A percentile compares a stretch with the other conserved stretches of the same genome.
Conservation (phyloP, 345 rosid genomes). For the Kernera saxatilis region DNA sequence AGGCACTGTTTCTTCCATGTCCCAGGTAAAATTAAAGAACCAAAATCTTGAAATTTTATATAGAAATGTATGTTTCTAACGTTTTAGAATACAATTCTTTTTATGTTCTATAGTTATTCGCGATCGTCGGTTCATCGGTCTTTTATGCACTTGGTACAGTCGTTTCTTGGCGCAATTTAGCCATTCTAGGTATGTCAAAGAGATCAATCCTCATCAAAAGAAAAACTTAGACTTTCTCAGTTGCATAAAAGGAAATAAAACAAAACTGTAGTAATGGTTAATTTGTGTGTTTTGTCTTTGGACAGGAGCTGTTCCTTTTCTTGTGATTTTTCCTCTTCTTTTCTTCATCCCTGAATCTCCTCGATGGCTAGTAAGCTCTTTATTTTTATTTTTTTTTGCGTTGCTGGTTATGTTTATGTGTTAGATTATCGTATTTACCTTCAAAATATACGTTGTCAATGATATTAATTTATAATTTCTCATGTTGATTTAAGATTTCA, state of each 20-base stretch:
- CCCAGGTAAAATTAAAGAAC: constrained; percentile 14
- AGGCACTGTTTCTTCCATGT: constrained; percentile 20
- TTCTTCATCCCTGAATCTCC: constrained; percentile 34
- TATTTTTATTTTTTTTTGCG: background rate
- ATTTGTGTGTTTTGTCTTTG: background rate
- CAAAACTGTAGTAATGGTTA: background rate
- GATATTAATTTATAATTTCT: too few relatives aligned
- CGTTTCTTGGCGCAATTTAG: constrained; percentile 29
- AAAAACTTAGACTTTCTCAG: background rate
- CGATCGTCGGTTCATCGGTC: constrained; percentile 18
- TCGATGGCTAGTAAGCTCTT: constrained; percentile 29
- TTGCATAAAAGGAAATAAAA: background rate
- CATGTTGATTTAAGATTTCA: too few relatives aligned
- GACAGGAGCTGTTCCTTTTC: constrained; percentile 22
- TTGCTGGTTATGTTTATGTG: too few relatives aligned
- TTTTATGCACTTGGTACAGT: constrained; percentile 21
- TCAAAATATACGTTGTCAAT: too few relatives aligned
- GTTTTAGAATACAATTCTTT: background rate
- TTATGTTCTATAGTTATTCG: constrained; percentile 14
- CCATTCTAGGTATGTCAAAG: constrained; percentile 18
- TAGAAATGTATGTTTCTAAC: background rate
- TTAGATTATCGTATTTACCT: background rate
- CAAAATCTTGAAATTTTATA: background rate
- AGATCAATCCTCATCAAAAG: background rate
- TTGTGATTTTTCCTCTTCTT: constrained; percentile 28